Percentiles rank a stretch among this genome's conserved stretches.
Evolutionary conservation across 2,329 filamentous ascomycete species (phyloP).

Genomic region (Moelleriella libera): DNA sequence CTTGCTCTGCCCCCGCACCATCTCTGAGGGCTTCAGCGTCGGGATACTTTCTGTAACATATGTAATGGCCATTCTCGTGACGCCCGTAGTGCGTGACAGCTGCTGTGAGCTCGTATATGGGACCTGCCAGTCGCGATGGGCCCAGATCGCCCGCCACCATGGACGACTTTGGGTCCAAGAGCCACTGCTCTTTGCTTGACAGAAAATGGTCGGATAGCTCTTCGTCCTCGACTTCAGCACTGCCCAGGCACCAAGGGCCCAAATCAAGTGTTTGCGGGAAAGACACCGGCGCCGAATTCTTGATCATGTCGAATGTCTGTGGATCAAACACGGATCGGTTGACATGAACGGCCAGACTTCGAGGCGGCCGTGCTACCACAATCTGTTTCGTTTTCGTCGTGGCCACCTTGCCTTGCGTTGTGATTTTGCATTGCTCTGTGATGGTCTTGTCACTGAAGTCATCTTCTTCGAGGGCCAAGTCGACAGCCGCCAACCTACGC

Average conservation of each 20-base stretch:
- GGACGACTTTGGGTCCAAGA: slow-evolving; percentile 50
- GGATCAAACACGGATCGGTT: slow-evolving; percentile 90
- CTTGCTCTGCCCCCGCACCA: too few species aligned
- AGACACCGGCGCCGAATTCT: slow-evolving; percentile 66
- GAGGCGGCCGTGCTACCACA: slow-evolving; percentile 69
- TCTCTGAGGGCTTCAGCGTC: slow-evolving; percentile 4
- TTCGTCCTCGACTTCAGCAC: slow-evolving; percentile 14
- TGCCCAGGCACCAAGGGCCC: slow-evolving; percentile 73
- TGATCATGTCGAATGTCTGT: slow-evolving; percentile 60
- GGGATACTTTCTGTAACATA: slow-evolving; percentile 70
- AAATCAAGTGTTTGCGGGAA: slow-evolving; percentile 68
- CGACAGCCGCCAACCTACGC: slow-evolving; percentile 49
- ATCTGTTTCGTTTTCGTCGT: slow-evolving; percentile 84
- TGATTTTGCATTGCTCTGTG: slow-evolving; percentile 49
- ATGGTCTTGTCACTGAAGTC: slow-evolving; percentile 62
- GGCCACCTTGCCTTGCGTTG: slow-evolving; percentile 51
- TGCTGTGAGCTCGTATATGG: slow-evolving; percentile 64
- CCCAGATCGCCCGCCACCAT: slow-evolving; percentile 51
- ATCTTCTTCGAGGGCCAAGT: slow-evolving; percentile 61
- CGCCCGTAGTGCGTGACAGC: slow-evolving; percentile 80
- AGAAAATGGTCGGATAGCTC: slow-evolving; percentile 8
- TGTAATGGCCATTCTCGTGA: slow-evolving; percentile 92
- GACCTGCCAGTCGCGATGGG: slow-evolving; percentile 38
- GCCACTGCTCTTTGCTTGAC: slow-evolving; percentile 49
- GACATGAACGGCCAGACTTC: slow-evolving; percentile 71